Percentiles rank a stretch among this genome's conserved stretches.
Conservation (phyloP, 257 asterid species). For the Salvia hispanica region DNA sequence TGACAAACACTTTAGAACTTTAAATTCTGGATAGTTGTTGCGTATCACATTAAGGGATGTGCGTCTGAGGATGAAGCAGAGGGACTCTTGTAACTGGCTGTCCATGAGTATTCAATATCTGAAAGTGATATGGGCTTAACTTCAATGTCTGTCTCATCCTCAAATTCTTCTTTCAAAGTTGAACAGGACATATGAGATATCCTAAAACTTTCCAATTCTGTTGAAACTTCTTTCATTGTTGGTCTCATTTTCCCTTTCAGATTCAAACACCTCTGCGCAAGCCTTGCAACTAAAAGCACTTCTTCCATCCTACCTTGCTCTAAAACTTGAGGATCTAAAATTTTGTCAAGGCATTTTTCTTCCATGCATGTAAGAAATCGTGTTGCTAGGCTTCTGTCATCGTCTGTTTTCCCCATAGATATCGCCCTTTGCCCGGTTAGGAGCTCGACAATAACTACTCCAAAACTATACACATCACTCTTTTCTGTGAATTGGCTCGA, state of each 20-base stretch:
- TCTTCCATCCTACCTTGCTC: slow-evolving; percentile 18
- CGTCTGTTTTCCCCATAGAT: background rate
- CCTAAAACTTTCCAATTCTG: slow-evolving; percentile 19
- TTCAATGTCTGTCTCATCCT: background rate
- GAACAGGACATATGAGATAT: background rate
- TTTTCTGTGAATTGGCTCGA: too few relatives aligned
- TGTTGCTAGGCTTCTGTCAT: background rate
- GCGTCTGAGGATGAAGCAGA: background rate
- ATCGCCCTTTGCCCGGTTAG: slow-evolving; percentile 18
- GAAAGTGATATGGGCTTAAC: background rate
- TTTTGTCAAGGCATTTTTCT: background rate
- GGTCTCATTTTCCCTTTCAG: slow-evolving; percentile 26
- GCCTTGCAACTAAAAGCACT: background rate
- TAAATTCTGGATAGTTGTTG: too few relatives aligned
- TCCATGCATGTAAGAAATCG: too few relatives aligned
- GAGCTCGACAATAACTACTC: slow-evolving; percentile 20
- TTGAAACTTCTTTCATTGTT: background rate
- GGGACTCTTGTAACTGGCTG: background rate
- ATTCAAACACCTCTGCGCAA: slow-evolving; percentile 19
- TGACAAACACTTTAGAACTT: too few relatives aligned
- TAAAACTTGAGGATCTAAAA: slow-evolving; percentile 21
- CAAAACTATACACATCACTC: too few relatives aligned
- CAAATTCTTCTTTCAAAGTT: background rate
- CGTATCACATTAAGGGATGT: background rate
- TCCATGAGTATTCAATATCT: slow-evolving; percentile 19